These are phyloP conservation scores for Asterella californica DNA, from an alignment of 225 moss, liverwort and hornwort species.

Conservation along the genomic window DNA sequence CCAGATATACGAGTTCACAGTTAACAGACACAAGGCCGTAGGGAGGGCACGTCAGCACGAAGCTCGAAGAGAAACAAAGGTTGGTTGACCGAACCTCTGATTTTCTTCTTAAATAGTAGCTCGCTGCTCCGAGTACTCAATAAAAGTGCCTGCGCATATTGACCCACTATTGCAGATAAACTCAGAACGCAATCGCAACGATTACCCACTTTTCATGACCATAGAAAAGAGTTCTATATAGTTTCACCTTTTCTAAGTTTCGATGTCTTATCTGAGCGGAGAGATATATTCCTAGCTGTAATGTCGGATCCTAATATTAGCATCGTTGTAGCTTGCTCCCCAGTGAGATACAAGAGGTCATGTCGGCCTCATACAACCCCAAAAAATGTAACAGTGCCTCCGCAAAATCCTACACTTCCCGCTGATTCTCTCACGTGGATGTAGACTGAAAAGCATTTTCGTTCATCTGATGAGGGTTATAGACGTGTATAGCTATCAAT, in stretches of 20 bases:
- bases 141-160: constrained; percentile 47
- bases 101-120: constrained; percentile 11
- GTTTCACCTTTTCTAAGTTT: background rate
- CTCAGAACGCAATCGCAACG: constrained; percentile 20
- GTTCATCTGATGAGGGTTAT: background rate
- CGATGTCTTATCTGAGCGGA: background rate
- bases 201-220: background rate
- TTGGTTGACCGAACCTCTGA: constrained; percentile 18
- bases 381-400: background rate
- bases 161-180: constrained; percentile 43
- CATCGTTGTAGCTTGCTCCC: background rate
- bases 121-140: constrained; percentile 25
- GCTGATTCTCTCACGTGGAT: background rate
- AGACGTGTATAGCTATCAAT: background rate
- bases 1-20: background rate
- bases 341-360: background rate
- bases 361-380: background rate
- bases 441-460: background rate
- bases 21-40: background rate
- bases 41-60: background rate
- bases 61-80: background rate
- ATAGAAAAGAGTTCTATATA: background rate
- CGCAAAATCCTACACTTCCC: background rate
- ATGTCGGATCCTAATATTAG: background rate
- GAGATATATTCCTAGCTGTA: background rate